A percentile compares a stretch with the other conserved stretches of the same genome.
These are phyloP conservation scores for Blastomyces parvus DNA, from an alignment of 2,329 filamentous ascomycete genomes.

Conservation along the genomic window DNA sequence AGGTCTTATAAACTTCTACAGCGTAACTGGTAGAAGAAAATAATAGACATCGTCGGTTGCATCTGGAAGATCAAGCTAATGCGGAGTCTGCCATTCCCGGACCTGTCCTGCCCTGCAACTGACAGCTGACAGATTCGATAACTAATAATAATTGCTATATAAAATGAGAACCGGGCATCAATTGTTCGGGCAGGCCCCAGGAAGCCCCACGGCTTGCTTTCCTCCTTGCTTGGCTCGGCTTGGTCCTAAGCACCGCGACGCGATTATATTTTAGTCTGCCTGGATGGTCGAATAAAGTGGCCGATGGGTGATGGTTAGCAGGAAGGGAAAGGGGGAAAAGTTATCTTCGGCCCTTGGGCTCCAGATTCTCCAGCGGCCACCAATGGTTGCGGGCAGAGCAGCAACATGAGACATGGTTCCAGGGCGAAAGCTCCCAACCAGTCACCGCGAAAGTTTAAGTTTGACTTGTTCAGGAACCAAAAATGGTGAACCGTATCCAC, in stretches of 20 bases:
- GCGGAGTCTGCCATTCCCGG: background rate
- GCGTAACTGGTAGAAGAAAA: background rate
- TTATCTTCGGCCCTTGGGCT: background rate
- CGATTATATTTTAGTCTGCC: background rate
- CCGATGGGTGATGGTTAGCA: background rate
- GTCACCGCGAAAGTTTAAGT: background rate
- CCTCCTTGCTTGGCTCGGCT: background rate
- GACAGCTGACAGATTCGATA: background rate
- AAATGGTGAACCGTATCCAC: background rate
- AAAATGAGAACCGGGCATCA: background rate
- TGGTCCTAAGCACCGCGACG: background rate
- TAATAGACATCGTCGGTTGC: background rate
- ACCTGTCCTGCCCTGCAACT: background rate
- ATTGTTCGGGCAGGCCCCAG: background rate
- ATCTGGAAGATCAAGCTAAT: background rate
- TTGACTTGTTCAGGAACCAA: conserved; percentile 5
- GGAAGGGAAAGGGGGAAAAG: background rate
- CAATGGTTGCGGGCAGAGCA: background rate
- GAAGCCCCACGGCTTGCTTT: background rate
- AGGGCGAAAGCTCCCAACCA: background rate
- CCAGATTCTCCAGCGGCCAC: background rate
- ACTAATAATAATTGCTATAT: background rate
- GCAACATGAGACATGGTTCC: background rate
- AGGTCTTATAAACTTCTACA: background rate
- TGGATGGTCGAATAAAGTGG: background rate